A percentile compares a stretch with the other conserved stretches of the same genome.
Evolutionary conservation across 495 filamentous ascomycete species (phyloP).

Genomic region (Lasiosphaeria hispida): DNA sequence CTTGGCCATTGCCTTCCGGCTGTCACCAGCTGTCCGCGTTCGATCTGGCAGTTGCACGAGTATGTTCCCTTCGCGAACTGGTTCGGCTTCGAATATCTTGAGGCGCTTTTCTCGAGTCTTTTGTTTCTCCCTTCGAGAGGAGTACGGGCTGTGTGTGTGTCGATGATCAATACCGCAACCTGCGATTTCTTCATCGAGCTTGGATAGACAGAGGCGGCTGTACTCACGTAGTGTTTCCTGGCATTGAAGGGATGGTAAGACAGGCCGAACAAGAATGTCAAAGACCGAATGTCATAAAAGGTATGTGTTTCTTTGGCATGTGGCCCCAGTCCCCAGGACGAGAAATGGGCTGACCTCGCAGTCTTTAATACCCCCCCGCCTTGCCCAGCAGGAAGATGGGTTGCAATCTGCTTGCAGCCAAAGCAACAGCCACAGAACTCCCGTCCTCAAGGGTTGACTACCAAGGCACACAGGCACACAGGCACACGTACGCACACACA

Average conservation of each 20-base stretch:
- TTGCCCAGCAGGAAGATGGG: too few species aligned
- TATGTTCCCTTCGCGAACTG: constrained; percentile 15
- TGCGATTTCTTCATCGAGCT: neutral
- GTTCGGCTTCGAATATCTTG: constrained; percentile 6
- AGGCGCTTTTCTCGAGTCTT: constrained; percentile 3
- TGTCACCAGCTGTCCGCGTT: neutral
- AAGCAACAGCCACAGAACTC: too few species aligned
- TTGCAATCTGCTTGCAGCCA: too few species aligned
- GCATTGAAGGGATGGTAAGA: neutral
- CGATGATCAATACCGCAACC: neutral
- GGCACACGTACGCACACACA: too few species aligned
- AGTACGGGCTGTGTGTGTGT: neutral
- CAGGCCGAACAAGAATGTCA: too few species aligned
- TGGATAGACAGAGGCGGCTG: neutral
- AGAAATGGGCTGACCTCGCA: too few species aligned
- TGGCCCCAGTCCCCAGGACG: too few species aligned
- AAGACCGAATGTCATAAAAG: too few species aligned
- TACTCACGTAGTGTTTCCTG: neutral
- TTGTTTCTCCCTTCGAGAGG: neutral
- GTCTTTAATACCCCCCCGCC: too few species aligned
- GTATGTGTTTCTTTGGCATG: too few species aligned
- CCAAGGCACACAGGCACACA: too few species aligned
- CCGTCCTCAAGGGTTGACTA: too few species aligned
- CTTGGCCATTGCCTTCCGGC: neutral
- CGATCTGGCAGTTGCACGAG: constrained; percentile 2